Evolutionary conservation across 2,329 filamentous ascomycete genomes (phyloP), one percentile per base, ranked within the genome.

Genomic region (Stagonosporopsis rhizophila): DNA sequence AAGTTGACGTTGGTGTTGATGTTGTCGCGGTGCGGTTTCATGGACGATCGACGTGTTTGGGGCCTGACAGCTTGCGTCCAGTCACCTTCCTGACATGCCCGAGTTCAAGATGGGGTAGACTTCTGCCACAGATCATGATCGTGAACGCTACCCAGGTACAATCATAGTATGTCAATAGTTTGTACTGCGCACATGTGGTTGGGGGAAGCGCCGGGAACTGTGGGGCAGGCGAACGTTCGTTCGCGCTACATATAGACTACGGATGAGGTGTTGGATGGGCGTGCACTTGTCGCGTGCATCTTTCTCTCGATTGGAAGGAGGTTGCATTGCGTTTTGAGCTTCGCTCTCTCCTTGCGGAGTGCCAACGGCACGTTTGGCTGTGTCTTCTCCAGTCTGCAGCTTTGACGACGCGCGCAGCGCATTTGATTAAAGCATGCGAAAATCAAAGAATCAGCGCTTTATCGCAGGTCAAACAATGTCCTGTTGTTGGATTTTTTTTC

Each of bases 11-110:
- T 51, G 47, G 37, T 52, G 35, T 44, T 30, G 34, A 17, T 20
- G 9, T n/a, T 32, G 46, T 56, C 41, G 45, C 46, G 46, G 32
- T 37, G 25, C 41, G 22, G 52, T 56, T 56, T 56, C 52, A 54
- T 30, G 23, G 7, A 44, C 2, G 32, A 46, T 32, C 25, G 44
- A 40, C 44, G 28, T 39, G 53, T 52, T 47, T 30, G 37, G 6
- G 4, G 14, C 17, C 11, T 14, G 57, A 22, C 25, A 19, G 17
- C 19, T n/a, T 39, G 41, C 22, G 35, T 38, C 25, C 3, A 12
- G 28, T 22, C 34, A 11, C 11, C 34, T 20, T 19, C 4, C 30
- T 32, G 35, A 11, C 35, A 17, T 17, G 8, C 17, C 35, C 6
- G 14, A 38, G 17, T 20, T 20, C 35, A 38, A 32, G 30, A 15